Evolutionary conservation across 176 grass and related monocot species (phyloP).

Genomic region (Panicum miliaceum): DNA sequence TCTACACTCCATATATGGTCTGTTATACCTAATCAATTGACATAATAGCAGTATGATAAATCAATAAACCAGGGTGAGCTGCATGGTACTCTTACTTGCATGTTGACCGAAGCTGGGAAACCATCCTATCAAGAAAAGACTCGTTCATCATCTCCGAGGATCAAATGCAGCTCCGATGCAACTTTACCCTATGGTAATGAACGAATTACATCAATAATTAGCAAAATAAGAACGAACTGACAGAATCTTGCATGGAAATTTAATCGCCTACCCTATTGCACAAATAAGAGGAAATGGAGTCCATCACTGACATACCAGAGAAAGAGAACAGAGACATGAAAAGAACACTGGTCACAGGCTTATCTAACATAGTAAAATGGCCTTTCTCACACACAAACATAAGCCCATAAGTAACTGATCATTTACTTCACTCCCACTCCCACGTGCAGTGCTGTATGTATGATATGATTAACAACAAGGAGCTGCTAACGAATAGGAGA

Average conservation of each 20-base stretch:
- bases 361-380: background rate
- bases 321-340: background rate
- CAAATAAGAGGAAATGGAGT: background rate
- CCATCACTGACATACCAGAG: background rate
- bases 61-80: background rate
- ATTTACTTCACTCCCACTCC: background rate
- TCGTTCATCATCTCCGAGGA: constrained; percentile 43
- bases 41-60: background rate
- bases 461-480: background rate
- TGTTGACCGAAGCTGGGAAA: constrained; percentile 67
- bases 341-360: background rate
- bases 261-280: background rate
- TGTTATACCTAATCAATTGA: background rate
- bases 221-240: background rate
- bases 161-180: background rate
- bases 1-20: constrained; percentile 15
- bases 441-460: background rate
- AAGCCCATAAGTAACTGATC: background rate
- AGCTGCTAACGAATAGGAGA: background rate
- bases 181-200: background rate
- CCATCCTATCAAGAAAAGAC: constrained; percentile 77
- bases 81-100: constrained; percentile 59
- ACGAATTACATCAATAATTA: background rate
- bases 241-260: background rate
- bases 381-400: background rate